Base-by-base conservation (phyloP, 768 basidiomycete species). In the Leccinum barrowsii region DNA sequence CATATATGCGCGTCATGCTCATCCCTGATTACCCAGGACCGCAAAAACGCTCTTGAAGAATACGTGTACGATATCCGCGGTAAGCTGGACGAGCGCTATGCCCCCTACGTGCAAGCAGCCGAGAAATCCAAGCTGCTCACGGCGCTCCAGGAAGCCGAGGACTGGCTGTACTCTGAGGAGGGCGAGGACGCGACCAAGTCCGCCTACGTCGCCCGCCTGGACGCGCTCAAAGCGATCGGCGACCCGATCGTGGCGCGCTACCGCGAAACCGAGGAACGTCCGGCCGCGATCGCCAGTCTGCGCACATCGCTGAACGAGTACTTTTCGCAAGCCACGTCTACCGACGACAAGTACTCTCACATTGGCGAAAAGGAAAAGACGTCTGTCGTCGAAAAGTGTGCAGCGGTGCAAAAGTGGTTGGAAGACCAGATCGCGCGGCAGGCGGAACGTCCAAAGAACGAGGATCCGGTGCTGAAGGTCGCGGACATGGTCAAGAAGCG, bases 31-130 rank as follows among this genome's bases (percentile, higher is more conserved):
- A 2, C 4, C 8, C 15, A 96, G 93, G 92, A 98, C 75, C 87
- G 92, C 74, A 99, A 98, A 79, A 99, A 99, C 71, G 94, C 95
- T 4, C 86, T 99, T 13, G 96, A 99, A 77, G 97, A 98, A 77
- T 98, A 96, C 78, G 90, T 98, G 58, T 98, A 98, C 76, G 96
- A 98, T 74, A 94, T 82, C 68, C 90, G 94, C 40, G 79, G 84
- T 74, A 96, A 97, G 78, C 83, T 99, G 59, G 95, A 98, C 37
- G 91, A 89, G 50, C 85, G 89, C 52, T 97, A 91, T 68, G 86
- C 87, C 17, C 50, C 83, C 12, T 98, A 80, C 74, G 90, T 89
- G 54, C 82, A 88, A 68, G 51, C 85, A 0, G 72, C 77, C 12
- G 96, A 98, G 77, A 95, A 94, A 78, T 73, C 83, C 61, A 84